phyloP scores from a whole-genome alignment of 1,284 basidiomycete species.

The Melampsora americana region DNA sequence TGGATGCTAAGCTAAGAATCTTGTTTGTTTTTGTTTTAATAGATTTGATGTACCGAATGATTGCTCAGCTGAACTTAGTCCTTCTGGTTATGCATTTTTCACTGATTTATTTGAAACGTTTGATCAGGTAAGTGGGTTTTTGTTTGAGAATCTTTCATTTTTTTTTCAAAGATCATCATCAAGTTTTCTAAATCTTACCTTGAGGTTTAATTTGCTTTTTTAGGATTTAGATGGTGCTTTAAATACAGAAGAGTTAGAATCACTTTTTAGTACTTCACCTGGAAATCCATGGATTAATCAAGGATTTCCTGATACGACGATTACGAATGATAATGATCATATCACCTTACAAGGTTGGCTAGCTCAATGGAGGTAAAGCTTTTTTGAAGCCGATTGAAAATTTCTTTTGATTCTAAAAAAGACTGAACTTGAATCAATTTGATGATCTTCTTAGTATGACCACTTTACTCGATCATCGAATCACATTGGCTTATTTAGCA shows the following conservation, averaged over 20 bases:
- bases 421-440: constrained; percentile 2
- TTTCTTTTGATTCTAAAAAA: background rate
- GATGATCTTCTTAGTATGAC: constrained; percentile 72
- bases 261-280: constrained; percentile 88
- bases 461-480: constrained; percentile 84
- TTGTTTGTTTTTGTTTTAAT: constrained; percentile 47
- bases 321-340: constrained; percentile 81
- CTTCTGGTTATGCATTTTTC: constrained; percentile 90
- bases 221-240: constrained; percentile 93
- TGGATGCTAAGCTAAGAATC: background rate
- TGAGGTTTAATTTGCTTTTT: constrained; percentile 21
- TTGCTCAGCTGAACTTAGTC: constrained; percentile 90
- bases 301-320: constrained; percentile 82
- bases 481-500: constrained; percentile 90
- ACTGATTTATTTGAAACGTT: constrained; percentile 95
- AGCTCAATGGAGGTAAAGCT: constrained; percentile 86
- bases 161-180: background rate
- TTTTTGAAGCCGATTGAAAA: constrained; percentile 1
- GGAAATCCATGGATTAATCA: constrained; percentile 85
- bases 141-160: constrained; percentile 37
- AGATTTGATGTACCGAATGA: constrained; percentile 89
- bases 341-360: constrained; percentile 96
- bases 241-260: constrained; percentile 76
- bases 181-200: constrained; percentile 7
- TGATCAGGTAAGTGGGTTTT: constrained; percentile 90